Evolutionary conservation across 2,329 filamentous ascomycete genomes (phyloP).

Genomic region (Daldinia sp.): DNA sequence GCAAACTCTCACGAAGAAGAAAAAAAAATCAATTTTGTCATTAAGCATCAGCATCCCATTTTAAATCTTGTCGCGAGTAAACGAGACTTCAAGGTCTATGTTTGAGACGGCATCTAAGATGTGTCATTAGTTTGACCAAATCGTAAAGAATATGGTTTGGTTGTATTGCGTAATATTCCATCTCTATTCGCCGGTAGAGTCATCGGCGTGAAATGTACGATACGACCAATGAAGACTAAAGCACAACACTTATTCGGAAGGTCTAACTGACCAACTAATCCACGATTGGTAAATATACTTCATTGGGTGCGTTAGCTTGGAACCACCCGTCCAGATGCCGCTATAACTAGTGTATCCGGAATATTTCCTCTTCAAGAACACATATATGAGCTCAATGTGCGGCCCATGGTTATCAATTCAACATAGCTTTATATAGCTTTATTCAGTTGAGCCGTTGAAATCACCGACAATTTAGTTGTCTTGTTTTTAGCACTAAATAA

Average conservation of each 20-base stretch:
- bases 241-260: conserved; percentile 7
- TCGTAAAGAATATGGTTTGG: neutral
- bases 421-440: neutral
- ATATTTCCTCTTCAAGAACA: conserved; percentile 13
- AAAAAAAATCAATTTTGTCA: neutral
- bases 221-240: neutral
- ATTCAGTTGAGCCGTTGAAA: neutral
- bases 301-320: neutral
- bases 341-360: conserved; percentile 14
- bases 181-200: conserved; percentile 38
- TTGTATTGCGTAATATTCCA: neutral
- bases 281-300: neutral
- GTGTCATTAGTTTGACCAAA: neutral
- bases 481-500: neutral
- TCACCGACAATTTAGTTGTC: neutral
- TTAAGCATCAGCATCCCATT: neutral
- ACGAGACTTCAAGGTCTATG: neutral
- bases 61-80: neutral
- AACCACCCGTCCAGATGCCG: neutral
- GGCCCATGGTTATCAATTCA: neutral
- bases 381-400: neutral
- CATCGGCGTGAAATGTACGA: conserved; percentile 34
- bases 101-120: neutral
- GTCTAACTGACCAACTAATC: conserved; percentile 10
- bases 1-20: neutral